Conservation (phyloP, 805 yeast species). For the Yarrowia sp. region DNA sequence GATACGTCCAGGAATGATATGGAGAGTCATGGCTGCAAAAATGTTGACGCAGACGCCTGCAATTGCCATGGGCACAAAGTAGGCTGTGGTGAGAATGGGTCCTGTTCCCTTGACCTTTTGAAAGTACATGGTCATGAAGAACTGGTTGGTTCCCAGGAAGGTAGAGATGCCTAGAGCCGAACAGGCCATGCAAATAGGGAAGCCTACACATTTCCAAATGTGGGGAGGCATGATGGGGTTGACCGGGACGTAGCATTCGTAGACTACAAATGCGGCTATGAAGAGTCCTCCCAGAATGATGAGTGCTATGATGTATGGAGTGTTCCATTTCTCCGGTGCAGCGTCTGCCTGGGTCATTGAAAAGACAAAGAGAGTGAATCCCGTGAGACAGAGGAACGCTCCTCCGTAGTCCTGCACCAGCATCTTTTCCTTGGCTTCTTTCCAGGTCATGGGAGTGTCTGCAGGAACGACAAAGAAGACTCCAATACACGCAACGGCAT, state of each 20-base stretch:
- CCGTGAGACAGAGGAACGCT: constrained; percentile 42
- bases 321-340: constrained; percentile 44
- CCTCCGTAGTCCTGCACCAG: constrained; percentile 45
- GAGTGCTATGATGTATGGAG: constrained; percentile 47
- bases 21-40: constrained; percentile 48
- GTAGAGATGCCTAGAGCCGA: constrained; percentile 44
- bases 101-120: constrained; percentile 42
- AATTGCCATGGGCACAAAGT: constrained; percentile 45
- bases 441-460: constrained; percentile 34
- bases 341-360: constrained; percentile 46
- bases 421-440: constrained; percentile 34
- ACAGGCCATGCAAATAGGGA: constrained; percentile 42
- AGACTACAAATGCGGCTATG: constrained; percentile 39
- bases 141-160: constrained; percentile 43
- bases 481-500: constrained; percentile 33
- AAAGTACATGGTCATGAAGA: constrained; percentile 45
- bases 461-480: constrained; percentile 40
- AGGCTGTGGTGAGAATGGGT: constrained; percentile 45
- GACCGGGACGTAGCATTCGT: constrained; percentile 42
- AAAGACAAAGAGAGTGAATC: constrained; percentile 45
- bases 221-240: constrained; percentile 50
- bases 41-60: constrained; percentile 45
- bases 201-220: constrained; percentile 43
- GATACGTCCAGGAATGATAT: constrained; percentile 43
- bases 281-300: constrained; percentile 42